A percentile compares a stretch with the other conserved stretches of the same genome.
Conservation (phyloP, 306 rosid species). For the Morella rubra region DNA sequence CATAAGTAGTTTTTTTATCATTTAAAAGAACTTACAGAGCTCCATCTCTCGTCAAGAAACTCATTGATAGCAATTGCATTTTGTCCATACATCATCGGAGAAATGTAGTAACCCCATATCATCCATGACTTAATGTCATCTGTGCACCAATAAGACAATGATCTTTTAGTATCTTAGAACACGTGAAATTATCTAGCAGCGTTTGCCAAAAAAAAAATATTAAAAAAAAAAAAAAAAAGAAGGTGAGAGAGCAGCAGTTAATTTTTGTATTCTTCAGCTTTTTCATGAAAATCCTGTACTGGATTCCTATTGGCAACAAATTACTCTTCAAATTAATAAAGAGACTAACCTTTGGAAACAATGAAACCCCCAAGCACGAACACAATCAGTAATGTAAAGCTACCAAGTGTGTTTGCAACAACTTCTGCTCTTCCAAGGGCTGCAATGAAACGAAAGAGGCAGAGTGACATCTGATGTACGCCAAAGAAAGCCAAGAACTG, state of each 20-base stretch:
- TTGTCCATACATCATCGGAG: constrained; percentile 93
- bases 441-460: constrained; percentile 82
- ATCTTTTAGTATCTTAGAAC: not conserved
- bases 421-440: constrained; percentile 72
- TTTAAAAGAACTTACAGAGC: constrained; percentile 45
- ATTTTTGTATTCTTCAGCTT: not conserved
- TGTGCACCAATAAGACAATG: constrained; percentile 25
- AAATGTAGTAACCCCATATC: constrained; percentile 78
- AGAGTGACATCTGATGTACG: constrained; percentile 71
- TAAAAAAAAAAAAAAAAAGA: too few species aligned
- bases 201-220: too few species aligned
- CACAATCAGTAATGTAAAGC: constrained; percentile 56
- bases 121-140: constrained; percentile 74
- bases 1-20: not conserved
- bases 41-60: constrained; percentile 88
- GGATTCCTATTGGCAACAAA: not conserved
- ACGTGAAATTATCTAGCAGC: not conserved
- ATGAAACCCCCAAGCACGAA: constrained; percentile 90
- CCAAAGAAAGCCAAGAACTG: constrained; percentile 83
- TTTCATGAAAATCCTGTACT: not conserved
- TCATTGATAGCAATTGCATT: constrained; percentile 81
- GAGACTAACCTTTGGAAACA: constrained; percentile 62
- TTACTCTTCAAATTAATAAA: not conserved
- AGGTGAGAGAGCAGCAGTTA: not conserved
- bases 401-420: constrained; percentile 60